phyloP scores from a whole-genome alignment of 2,329 filamentous ascomycete species.

The Aaosphaeria pasadenensis region DNA sequence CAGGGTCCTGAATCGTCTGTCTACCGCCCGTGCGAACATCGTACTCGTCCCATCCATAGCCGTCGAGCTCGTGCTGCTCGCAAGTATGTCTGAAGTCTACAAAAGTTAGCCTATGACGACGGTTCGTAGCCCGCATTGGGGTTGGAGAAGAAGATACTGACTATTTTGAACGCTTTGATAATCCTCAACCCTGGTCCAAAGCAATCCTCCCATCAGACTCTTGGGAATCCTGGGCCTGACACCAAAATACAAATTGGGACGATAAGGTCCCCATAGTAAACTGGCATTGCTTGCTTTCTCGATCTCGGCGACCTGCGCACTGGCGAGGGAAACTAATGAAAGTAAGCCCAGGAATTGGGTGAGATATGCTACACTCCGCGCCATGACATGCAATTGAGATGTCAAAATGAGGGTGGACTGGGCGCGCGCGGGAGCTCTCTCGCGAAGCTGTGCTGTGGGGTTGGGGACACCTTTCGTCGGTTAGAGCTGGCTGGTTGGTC shows the following conservation, averaged over 20 bases:
- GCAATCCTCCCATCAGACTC: constrained; percentile 75
- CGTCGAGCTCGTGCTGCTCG: constrained; percentile 91
- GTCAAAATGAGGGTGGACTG: not conserved
- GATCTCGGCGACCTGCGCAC: constrained; percentile 34
- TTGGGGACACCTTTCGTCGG: constrained; percentile 3
- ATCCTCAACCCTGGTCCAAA: constrained; percentile 85
- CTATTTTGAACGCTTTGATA: constrained; percentile 73
- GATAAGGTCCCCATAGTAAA: constrained; percentile 93
- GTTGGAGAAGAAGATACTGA: constrained; percentile 44
- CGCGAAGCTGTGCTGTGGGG: not conserved
- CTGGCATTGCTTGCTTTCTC: constrained; percentile 67
- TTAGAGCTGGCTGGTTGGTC: too few relatives aligned
- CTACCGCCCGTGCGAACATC: constrained; percentile 83
- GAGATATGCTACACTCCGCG: not conserved
- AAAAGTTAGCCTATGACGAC: constrained; percentile 7
- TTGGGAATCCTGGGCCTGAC: constrained; percentile 78
- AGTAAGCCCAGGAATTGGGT: constrained; percentile 16
- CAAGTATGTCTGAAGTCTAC: constrained; percentile 88
- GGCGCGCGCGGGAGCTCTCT: not conserved
- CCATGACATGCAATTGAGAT: not conserved
- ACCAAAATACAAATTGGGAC: constrained; percentile 92
- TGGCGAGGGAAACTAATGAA: constrained; percentile 18
- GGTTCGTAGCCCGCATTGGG: not conserved
- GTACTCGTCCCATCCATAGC: constrained; percentile 98
- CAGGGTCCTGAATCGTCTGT: constrained; percentile 86